Percentiles rank a stretch among this genome's conserved stretches.
Evolutionary conservation across 2,329 filamentous ascomycete genomes (phyloP).

Genomic region (Zarea fungicola): DNA sequence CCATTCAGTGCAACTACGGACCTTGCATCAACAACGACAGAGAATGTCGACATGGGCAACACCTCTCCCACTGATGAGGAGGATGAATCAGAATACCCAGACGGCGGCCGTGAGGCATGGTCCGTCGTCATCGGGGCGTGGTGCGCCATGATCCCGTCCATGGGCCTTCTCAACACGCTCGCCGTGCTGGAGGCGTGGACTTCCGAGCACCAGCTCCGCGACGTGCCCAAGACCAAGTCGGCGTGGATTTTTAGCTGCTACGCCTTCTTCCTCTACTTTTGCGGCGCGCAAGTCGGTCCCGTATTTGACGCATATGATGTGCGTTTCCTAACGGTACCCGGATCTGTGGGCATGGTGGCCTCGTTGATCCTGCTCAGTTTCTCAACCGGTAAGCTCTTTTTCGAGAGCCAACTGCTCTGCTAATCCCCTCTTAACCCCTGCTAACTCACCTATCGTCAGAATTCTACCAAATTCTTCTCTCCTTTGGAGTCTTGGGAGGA

Average conservation of each 20-base stretch:
- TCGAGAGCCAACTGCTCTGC: no score
- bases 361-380: slow-evolving; percentile 54
- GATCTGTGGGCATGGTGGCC: slow-evolving; percentile 50
- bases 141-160: slow-evolving; percentile 56
- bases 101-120: slow-evolving; percentile 64
- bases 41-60: no score
- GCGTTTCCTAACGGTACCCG: slow-evolving; percentile 50
- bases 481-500: slow-evolving; percentile 63
- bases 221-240: slow-evolving; percentile 52
- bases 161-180: slow-evolving; percentile 63
- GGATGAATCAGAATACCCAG: slow-evolving; percentile 48
- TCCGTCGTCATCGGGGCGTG: slow-evolving; percentile 67
- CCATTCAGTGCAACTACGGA: no score
- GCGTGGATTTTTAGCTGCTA: slow-evolving; percentile 73
- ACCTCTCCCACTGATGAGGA: not conserved
- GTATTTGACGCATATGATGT: slow-evolving; percentile 67
- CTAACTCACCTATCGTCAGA: slow-evolving; percentile 27
- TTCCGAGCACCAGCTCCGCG: slow-evolving; percentile 54
- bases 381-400: slow-evolving; percentile 44
- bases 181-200: slow-evolving; percentile 65
- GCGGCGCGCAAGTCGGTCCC: slow-evolving; percentile 64
- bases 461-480: slow-evolving; percentile 68
- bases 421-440: no score
- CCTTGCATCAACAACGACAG: no score
- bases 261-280: slow-evolving; percentile 65